phyloP scores from a whole-genome alignment of 2,329 filamentous ascomycete genomes.

The Colletotrichum camelliae region DNA sequence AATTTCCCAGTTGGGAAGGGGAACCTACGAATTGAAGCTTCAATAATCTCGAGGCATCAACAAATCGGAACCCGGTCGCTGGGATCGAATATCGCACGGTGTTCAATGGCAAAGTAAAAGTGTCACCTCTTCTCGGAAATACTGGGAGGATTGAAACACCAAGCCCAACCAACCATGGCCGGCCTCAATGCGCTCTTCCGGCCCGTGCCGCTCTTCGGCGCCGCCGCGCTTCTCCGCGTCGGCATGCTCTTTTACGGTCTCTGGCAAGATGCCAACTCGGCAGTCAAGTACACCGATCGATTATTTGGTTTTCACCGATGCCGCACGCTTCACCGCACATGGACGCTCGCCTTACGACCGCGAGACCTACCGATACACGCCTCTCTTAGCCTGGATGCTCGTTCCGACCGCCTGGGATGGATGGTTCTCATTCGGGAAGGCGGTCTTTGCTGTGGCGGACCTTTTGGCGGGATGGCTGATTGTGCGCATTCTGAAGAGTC shows the following conservation, averaged over 20 bases:
- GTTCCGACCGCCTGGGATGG: constrained; percentile 72
- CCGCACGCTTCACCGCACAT: constrained; percentile 75
- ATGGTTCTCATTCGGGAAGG: constrained; percentile 86
- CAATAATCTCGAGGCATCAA: neutral
- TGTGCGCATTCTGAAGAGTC: constrained; percentile 44
- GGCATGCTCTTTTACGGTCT: constrained; percentile 84
- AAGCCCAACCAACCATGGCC: constrained; percentile 25
- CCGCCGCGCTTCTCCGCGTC: constrained; percentile 70
- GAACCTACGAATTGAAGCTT: neutral
- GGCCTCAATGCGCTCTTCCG: constrained; percentile 37
- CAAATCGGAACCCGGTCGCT: neutral
- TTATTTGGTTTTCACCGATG: constrained; percentile 98
- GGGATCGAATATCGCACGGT: neutral
- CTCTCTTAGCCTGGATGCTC: constrained; percentile 89
- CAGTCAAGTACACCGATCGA: constrained; percentile 99
- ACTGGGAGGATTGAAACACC: neutral
- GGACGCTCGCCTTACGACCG: constrained; percentile 80
- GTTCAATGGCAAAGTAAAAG: neutral
- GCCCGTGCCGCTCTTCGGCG: constrained; percentile 57
- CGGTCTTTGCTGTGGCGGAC: constrained; percentile 84
- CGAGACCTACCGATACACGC: constrained; percentile 97
- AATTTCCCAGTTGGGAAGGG: constrained; percentile 15
- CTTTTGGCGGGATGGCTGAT: constrained; percentile 85
- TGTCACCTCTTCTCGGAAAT: neutral
- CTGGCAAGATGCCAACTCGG: constrained; percentile 89